Conservation (phyloP, 345 rosid genomes). For the Conringia planisiliqua region DNA sequence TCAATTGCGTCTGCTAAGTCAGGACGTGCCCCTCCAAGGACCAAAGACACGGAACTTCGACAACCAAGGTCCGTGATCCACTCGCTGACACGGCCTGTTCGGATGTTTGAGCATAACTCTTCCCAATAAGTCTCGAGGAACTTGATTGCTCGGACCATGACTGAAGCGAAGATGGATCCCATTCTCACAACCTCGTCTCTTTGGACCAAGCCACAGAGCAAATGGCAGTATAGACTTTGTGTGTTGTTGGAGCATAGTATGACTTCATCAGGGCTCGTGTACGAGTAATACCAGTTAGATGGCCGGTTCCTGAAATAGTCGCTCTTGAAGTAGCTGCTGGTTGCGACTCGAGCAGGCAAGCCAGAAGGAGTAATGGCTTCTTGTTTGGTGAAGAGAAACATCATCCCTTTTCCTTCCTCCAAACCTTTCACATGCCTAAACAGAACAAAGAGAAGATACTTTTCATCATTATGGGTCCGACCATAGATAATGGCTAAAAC, state of each 20-base stretch:
- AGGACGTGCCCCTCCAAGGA: conserved; percentile 45
- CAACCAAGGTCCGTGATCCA: conserved; percentile 73
- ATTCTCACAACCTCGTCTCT: conserved; percentile 70
- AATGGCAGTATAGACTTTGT: conserved; percentile 80
- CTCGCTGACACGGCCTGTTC: conserved; percentile 56
- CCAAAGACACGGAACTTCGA: conserved; percentile 41
- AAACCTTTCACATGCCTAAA: conserved; percentile 69
- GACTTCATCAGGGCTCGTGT: conserved; percentile 84
- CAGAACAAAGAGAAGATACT: not conserved
- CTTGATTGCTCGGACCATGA: conserved; percentile 72
- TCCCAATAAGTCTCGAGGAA: conserved; percentile 65
- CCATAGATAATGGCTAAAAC: not conserved
- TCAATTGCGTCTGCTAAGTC: conserved; percentile 54
- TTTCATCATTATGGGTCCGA: not conserved
- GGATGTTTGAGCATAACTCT: conserved; percentile 71
- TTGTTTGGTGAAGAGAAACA: conserved; percentile 71
- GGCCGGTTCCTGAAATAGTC: conserved; percentile 69
- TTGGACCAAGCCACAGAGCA: conserved; percentile 77
- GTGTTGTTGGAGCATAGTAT: conserved; percentile 76
- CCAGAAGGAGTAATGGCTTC: conserved; percentile 75
- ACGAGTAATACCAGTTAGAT: conserved; percentile 62
- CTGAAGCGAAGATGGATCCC: conserved; percentile 89
- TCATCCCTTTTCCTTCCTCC: conserved; percentile 90
- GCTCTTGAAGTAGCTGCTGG: conserved; percentile 88
- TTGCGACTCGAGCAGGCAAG: conserved; percentile 78